Evolutionary conservation across 768 basidiomycete species (phyloP), one percentile per base, ranked within the genome.

Genomic region (Suillus subaureus): DNA sequence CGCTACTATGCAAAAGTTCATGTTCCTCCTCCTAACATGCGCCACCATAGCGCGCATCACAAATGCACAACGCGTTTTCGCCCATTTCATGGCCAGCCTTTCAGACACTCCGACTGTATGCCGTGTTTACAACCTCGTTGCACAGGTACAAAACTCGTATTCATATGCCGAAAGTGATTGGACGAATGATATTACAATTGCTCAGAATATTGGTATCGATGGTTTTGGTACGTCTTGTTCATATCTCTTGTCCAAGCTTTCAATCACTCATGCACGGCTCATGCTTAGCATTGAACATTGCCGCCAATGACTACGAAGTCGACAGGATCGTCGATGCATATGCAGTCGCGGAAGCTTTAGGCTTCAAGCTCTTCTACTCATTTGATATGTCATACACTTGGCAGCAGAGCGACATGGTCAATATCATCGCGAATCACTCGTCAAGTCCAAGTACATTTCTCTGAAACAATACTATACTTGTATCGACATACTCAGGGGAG

Each of bases 401-500:
- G 80, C 66, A 77, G 79, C 78, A 70, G 72, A n/a, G 68, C 49
- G 33, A 58, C 63, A 15, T 74, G 71, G 73, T 58, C 64, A n/a
- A 70, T 65, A 16, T 54, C 12, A 21, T 55, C 6, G 54, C 21
- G 11, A 55, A 55, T 33, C 78, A 78, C 65, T 71, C 75, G 18
- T 68, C 61, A 33, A 76, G 79, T 61, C 62, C 75, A 6, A 76
- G 73, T 39, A 74, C 75, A 61, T 70, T 74, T 61, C 65, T 62
- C 9, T 79, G 72, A 67, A 65, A 65, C 1, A 13, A 33, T 2
- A 7, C 21, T n/a, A 69, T 75, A 4, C 70, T 81, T 37, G 75
- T 81, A 37, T 78, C 78, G 6, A 80, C 80, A 4, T 81, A 77
- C 61, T 68, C 73, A 15, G 81, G 81, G 8, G 78, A 80, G 57